Percentiles rank a stretch among this genome's conserved stretches.
These are phyloP conservation scores for Starmerella davenportii DNA, from an alignment of 805 yeast genomes.

Conservation along the genomic window DNA sequence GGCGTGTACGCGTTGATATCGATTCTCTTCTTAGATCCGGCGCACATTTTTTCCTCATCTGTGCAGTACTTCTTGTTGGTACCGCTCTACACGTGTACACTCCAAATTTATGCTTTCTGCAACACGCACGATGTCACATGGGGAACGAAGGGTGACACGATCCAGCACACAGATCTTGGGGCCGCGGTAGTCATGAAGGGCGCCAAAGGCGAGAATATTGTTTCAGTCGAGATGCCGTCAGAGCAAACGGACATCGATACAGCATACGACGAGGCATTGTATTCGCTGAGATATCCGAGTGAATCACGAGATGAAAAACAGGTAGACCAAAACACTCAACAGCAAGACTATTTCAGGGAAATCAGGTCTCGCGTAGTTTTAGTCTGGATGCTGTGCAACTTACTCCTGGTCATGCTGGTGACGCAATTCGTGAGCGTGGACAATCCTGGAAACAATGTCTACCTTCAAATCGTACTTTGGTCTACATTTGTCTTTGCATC, in stretches of 20 bases:
- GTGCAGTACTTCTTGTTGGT: constrained; percentile 73
- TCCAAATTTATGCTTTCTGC: constrained; percentile 92
- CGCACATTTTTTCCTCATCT: constrained; percentile 85
- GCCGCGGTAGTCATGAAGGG: constrained; percentile 71
- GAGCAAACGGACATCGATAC: constrained; percentile 64
- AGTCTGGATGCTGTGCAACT: constrained; percentile 74
- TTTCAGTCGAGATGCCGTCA: constrained; percentile 56
- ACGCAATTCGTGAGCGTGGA: constrained; percentile 63
- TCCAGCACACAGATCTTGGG: constrained; percentile 49
- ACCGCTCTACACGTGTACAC: constrained; percentile 80
- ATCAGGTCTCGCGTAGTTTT: constrained; percentile 91
- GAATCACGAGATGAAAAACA: constrained; percentile 31
- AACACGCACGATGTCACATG: constrained; percentile 96
- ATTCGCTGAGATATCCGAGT: constrained; percentile 48
- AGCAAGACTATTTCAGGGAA: constrained; percentile 82
- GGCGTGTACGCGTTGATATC: constrained; percentile 78
- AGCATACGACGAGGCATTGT: constrained; percentile 57
- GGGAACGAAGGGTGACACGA: constrained; percentile 96
- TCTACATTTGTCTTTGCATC: constrained; percentile 71
- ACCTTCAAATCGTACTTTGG: constrained; percentile 76
- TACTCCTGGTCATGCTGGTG: constrained; percentile 69
- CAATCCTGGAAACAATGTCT: constrained; percentile 48
- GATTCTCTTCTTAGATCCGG: constrained; percentile 74
- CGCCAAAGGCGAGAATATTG: constrained; percentile 58
- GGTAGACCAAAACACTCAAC: constrained; percentile 24